A percentile compares a stretch with the other conserved stretches of the same genome.
phyloP scores from a whole-genome alignment of 345 rosid species.

The Mangifera indica region DNA sequence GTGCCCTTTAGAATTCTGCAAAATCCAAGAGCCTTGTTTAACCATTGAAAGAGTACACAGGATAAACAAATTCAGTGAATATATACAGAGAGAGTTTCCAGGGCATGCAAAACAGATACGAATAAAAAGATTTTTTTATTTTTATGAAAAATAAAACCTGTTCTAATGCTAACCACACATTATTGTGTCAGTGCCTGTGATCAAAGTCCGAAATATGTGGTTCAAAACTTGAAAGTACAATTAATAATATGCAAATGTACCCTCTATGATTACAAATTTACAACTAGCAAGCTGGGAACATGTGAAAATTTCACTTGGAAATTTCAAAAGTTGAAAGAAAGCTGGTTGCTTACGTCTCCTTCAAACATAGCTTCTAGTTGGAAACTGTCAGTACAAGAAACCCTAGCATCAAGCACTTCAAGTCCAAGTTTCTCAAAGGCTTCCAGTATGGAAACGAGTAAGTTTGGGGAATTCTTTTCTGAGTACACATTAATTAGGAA shows the following conservation, averaged over 20 bases:
- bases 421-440: constrained; percentile 65
- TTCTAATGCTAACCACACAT: constrained; percentile 18
- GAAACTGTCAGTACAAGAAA: constrained; percentile 55
- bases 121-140: no score
- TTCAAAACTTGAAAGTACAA: constrained; percentile 11
- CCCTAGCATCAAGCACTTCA: constrained; percentile 62
- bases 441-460: constrained; percentile 58
- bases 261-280: no score
- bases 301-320: neutral
- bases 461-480: constrained; percentile 49
- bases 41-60: neutral
- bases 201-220: constrained; percentile 19
- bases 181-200: constrained; percentile 19
- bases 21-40: constrained; percentile 4
- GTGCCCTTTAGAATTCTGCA: constrained; percentile 31
- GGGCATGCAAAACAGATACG: neutral
- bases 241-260: neutral
- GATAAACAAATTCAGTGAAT: neutral
- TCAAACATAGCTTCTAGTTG: constrained; percentile 59
- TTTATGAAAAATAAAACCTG: neutral
- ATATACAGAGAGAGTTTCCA: neutral
- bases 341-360: constrained; percentile 43
- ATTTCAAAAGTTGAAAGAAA: no score
- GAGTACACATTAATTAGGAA: constrained; percentile 53
- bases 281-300: neutral